Conservation (phyloP, 2,329 filamentous ascomycete genomes). For the Penicillium crustosum region DNA sequence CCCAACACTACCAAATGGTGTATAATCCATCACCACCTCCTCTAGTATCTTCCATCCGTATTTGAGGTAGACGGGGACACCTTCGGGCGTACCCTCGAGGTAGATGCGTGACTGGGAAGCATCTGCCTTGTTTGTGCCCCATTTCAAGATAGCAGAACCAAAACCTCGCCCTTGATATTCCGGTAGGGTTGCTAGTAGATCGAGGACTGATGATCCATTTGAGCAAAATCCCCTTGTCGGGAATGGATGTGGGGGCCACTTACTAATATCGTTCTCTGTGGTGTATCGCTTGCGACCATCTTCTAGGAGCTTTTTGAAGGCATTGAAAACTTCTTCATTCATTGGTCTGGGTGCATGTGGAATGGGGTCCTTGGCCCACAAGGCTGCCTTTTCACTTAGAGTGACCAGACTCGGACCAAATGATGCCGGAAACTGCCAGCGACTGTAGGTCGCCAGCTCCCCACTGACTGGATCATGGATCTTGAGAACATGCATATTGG, state of each 20-base stretch:
- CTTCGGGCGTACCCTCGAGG: slow-evolving; percentile 53
- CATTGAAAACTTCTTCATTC: slow-evolving; percentile 45
- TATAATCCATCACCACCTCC: slow-evolving; percentile 38
- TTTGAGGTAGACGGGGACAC: slow-evolving; percentile 50
- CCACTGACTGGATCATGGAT: slow-evolving; percentile 37
- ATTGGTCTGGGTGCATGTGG: slow-evolving; percentile 43
- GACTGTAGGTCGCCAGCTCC: slow-evolving; percentile 48
- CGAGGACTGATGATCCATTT: slow-evolving; percentile 37
- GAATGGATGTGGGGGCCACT: slow-evolving; percentile 5
- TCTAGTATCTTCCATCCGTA: slow-evolving; percentile 50
- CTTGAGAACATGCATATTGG: slow-evolving; percentile 43
- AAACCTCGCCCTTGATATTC: slow-evolving; percentile 51
- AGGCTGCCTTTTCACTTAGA: slow-evolving; percentile 42
- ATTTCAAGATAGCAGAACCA: slow-evolving; percentile 47
- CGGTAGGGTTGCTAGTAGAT: slow-evolving; percentile 48
- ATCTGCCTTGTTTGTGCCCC: slow-evolving; percentile 52
- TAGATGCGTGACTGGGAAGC: slow-evolving; percentile 47
- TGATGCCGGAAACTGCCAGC: slow-evolving; percentile 46
- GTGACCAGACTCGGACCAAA: slow-evolving; percentile 29
- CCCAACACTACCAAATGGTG: slow-evolving; percentile 27
- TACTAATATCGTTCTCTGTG: slow-evolving; percentile 27
- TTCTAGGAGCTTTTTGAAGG: slow-evolving; percentile 22
- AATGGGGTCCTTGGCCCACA: slow-evolving; percentile 36
- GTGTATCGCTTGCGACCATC: slow-evolving; percentile 20
- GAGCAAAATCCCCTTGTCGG: not conserved